Evolutionary conservation across 345 rosid species (phyloP), one percentile per base, ranked within the genome.

Genomic region (Reutealis trisperma): DNA sequence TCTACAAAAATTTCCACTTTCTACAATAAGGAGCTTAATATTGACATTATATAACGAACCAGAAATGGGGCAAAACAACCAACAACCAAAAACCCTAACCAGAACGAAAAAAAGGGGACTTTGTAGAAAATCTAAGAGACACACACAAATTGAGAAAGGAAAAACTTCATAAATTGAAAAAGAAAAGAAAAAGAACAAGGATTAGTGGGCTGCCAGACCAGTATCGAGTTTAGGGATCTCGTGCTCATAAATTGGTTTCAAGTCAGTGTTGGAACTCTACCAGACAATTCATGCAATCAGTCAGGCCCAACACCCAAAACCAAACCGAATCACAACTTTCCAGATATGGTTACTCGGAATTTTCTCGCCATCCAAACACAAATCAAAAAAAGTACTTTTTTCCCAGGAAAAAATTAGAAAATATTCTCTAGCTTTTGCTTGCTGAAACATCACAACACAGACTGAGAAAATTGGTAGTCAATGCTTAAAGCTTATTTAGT

Each of bases 201-300:
- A 60, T 10, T 66, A 66, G 62, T 69, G 81, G 67, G 83, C 75
- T 82, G 89, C 94, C 87, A 76, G 87, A 89, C 94, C 87, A 76
- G 87, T 80, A 82, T 81, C 79, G 84, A 81, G 83, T 72, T 81
- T 65, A 84, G 87, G 81, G 88, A 89, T 86, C 94, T 89, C 88
- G 97, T 88, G 96, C 90, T 91, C 94, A 87, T 92, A 88, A 94
- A 92, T 75, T 73, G 75, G 55, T 77, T 75, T 80, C 64, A 51
- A 82, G 79, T 62, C 79, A 52, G 63, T 79, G 87, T 71, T 79
- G 74, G 85, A 79, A 70, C 80, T 78, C 70, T 59, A 22, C 49
- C 73, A 79, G 80, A 78, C 92, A 84, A 45, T 68, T 8, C 81
- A 59, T 80, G 55, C 82, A 32, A 30, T 77, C 70, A 81, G 77